Evolutionary conservation across 805 yeast genomes (phyloP).

Genomic region (Maudiozyma saulgeensis): DNA sequence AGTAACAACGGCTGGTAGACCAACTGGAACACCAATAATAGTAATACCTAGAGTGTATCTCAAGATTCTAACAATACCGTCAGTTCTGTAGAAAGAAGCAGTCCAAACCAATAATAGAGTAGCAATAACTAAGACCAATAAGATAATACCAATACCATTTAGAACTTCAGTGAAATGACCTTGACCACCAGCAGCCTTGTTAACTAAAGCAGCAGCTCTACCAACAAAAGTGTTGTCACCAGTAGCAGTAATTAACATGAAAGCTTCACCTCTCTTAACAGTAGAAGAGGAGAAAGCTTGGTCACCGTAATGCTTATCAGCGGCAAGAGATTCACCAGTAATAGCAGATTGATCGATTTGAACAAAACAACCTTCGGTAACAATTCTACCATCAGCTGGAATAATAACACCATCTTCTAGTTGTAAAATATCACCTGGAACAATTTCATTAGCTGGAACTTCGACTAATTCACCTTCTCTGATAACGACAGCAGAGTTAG

Average conservation of each 20-base stretch:
- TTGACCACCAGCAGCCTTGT: slow-evolving; percentile 84
- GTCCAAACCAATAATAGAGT: slow-evolving; percentile 86
- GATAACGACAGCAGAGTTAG: slow-evolving; percentile 77
- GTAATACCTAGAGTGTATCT: slow-evolving; percentile 92
- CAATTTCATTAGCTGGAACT: slow-evolving; percentile 74
- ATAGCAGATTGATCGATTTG: slow-evolving; percentile 95
- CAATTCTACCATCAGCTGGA: slow-evolving; percentile 88
- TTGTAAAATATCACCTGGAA: slow-evolving; percentile 90
- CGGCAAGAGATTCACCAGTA: slow-evolving; percentile 96
- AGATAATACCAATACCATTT: slow-evolving; percentile 93
- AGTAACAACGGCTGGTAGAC: slow-evolving; percentile 97
- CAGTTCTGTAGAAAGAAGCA: slow-evolving; percentile 90
- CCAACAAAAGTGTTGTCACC: slow-evolving; percentile 95
- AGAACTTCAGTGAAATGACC: slow-evolving; percentile 97
- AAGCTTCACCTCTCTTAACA: slow-evolving; percentile 91
- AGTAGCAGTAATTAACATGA: slow-evolving; percentile 88
- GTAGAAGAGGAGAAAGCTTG: slow-evolving; percentile 85
- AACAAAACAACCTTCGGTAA: slow-evolving; percentile 74
- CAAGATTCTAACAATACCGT: slow-evolving; percentile 75
- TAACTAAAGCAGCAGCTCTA: slow-evolving; percentile 93
- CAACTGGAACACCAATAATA: slow-evolving; percentile 96
- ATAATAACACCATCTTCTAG: slow-evolving; percentile 88
- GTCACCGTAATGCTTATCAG: slow-evolving; percentile 85
- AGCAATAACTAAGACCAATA: slow-evolving; percentile 77
- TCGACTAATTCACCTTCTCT: slow-evolving; percentile 74